Evolutionary conservation across 1,139 yeast genomes (phyloP).

Genomic region (Hyphopichia wangnamkhiaoensis): DNA sequence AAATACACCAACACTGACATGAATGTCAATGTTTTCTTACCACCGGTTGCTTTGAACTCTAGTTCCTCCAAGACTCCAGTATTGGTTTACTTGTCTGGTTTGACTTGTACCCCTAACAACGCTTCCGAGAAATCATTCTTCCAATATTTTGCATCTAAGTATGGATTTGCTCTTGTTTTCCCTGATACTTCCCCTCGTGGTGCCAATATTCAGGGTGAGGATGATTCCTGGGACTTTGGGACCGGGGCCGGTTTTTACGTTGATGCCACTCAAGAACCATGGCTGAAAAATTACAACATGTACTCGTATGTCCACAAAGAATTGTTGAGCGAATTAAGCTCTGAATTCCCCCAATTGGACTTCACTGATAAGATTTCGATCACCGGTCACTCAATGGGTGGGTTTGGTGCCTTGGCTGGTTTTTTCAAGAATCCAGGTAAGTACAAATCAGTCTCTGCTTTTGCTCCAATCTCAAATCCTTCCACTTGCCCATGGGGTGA

Average conservation of each 20-base stretch:
- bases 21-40: conserved; percentile 83
- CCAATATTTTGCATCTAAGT: conserved; percentile 76
- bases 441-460: conserved; percentile 85
- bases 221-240: conserved; percentile 87
- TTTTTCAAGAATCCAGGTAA: conserved; percentile 71
- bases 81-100: conserved; percentile 78
- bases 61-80: conserved; percentile 57
- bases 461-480: conserved; percentile 89
- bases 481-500: conserved; percentile 75
- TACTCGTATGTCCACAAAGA: conserved; percentile 79
- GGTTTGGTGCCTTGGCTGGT: conserved; percentile 86
- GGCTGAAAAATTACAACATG: conserved; percentile 78
- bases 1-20: conserved; percentile 64
- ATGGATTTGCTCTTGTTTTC: conserved; percentile 84
- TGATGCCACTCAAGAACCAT: conserved; percentile 76
- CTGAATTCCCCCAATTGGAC: conserved; percentile 54
- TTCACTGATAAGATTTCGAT: conserved; percentile 58
- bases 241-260: conserved; percentile 94
- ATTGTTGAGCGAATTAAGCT: conserved; percentile 52
- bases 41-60: conserved; percentile 47
- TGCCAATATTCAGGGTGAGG: conserved; percentile 79
- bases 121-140: conserved; percentile 94
- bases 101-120: conserved; percentile 92
- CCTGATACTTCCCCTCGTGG: conserved; percentile 99
- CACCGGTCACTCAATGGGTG: conserved; percentile 98